Base-by-base conservation (phyloP, 768 basidiomycete species). In the Agrocybe chaxingu region DNA sequence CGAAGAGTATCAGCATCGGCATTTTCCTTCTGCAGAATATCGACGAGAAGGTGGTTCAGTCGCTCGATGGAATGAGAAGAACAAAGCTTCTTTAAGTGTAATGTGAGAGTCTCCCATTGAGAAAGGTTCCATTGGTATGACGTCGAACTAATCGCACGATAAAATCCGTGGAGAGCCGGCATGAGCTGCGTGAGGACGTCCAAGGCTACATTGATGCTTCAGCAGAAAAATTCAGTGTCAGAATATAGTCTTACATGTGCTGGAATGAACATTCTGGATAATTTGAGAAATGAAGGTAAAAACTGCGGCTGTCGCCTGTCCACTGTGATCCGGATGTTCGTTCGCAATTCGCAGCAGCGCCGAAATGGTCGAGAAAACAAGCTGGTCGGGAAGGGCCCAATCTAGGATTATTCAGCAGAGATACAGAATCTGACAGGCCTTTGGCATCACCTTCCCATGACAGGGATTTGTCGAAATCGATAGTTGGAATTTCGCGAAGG, bases 331-430 rank as follows among this genome's bases (percentile, higher is more conserved):
- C 0, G 70, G 64, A 66, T 85, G 74, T 12, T 70, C 63, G 39
- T 74, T 78, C 16, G 87, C 82, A 16, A 92, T 70, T 45, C 81
- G 75, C 40, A 95, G 73, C 7, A 92, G 70, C 8, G 91, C 87
- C 3, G 86, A 87, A 18, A 91, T 78, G 3, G 85, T 90, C 1
- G 87, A 84, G 61, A 77, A 89, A 1, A 89, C 85, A 36, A 95
- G 78, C 60, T 92, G 88, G 66, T 95, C 89, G 34, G 92, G 85
- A 31, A 91, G 74, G 2, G 91, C 79, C 91, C 91, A 93, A 56
- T 90, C 92, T 93, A 52, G 54, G 35, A 16, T 29, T 42, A 47
- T 39, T 47, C 24, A 55, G 48, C 29, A 48, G 45, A 54, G 32
- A 31, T 10, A 9, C 18, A 18, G 41, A 24, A 19, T 16, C 16